Base-by-base conservation (phyloP, 345 rosid genomes). In the Acer saccharum region DNA sequence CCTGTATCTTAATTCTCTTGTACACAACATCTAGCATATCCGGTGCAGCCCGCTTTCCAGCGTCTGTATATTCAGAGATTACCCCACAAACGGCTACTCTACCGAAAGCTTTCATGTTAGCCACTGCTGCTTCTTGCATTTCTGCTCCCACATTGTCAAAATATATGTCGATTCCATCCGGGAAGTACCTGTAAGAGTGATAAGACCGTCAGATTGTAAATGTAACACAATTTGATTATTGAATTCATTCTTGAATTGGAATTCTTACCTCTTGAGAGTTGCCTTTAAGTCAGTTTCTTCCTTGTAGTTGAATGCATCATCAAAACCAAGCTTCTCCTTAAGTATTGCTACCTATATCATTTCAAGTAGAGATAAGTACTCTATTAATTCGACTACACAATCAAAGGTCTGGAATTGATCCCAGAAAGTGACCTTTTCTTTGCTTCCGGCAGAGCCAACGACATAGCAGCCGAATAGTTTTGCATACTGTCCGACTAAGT, bases 101-200 rank as follows among this genome's bases (percentile, higher is more conserved):
- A 2, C 94, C 91, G 65, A 29, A 76, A 23, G 7, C 7, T 21
- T 88, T 89, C 91, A 91, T 91, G 79, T 83, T 85, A 23, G 77
- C 79, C 1, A 87, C 62, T 0, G 88, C 90, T 0, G 90, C 91
- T 66, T 84, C 89, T 77, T 55, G 88, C 91, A 89, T 91, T 50
- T 88, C 85, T 17, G 52, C 85, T 41, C 91, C 90, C 11, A 89
- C 89, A 4, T 88, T 86, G 88, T 91, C 94, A 46, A 91, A 91
- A 72, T 91, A 91, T 65, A 89, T 78, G 68, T 91, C 91, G 6
- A 91, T 89, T 6, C 92, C 90, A 2, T 84, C 80, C 0, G 92
- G 91, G 52, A 90, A 89, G 69, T 85, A 83, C 84, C 92, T 87
- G 80, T 43, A 21, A 10, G 32, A 29, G 11, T 72, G 6, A 25